Evolutionary conservation across 768 basidiomycete genomes (phyloP).

Genomic region (Hericium erinaceus): DNA sequence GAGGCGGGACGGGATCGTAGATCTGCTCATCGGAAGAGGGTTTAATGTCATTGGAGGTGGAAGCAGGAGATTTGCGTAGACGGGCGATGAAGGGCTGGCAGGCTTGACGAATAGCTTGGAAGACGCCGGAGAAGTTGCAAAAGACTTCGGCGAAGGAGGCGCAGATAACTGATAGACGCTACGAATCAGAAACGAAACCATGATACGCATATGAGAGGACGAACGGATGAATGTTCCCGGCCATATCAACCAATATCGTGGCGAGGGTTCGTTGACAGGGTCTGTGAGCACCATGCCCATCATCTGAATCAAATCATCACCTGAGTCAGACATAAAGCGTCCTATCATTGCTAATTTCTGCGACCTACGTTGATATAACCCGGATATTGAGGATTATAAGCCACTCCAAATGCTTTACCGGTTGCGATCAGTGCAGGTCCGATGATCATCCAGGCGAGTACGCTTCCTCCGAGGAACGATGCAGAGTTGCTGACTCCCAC

Average conservation of each 20-base stretch:
- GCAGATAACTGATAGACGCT: constrained; percentile 34
- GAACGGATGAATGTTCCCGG: constrained; percentile 27
- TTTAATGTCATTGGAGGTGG: too few relatives aligned
- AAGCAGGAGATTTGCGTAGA: too few relatives aligned
- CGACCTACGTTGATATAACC: too few relatives aligned
- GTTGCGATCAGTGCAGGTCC: constrained; percentile 43
- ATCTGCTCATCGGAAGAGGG: too few relatives aligned
- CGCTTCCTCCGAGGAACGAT: constrained; percentile 44
- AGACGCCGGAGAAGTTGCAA: not conserved
- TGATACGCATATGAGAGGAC: constrained; percentile 23
- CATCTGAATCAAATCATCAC: too few relatives aligned
- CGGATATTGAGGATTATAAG: too few relatives aligned
- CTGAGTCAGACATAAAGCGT: too few relatives aligned
- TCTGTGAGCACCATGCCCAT: too few relatives aligned
- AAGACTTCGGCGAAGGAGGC: constrained; percentile 51
- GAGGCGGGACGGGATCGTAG: constrained; percentile 42
- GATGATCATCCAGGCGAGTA: constrained; percentile 57
- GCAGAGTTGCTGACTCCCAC: constrained; percentile 47
- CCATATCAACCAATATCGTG: constrained; percentile 56
- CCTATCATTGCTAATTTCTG: too few relatives aligned
- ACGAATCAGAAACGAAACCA: too few relatives aligned
- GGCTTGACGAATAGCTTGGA: too few relatives aligned
- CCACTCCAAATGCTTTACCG: constrained; percentile 30
- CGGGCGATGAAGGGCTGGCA: too few relatives aligned
- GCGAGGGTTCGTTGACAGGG: constrained; percentile 34